phyloP scores from a whole-genome alignment of 768 basidiomycete species.

The Suillus occidentalis region DNA sequence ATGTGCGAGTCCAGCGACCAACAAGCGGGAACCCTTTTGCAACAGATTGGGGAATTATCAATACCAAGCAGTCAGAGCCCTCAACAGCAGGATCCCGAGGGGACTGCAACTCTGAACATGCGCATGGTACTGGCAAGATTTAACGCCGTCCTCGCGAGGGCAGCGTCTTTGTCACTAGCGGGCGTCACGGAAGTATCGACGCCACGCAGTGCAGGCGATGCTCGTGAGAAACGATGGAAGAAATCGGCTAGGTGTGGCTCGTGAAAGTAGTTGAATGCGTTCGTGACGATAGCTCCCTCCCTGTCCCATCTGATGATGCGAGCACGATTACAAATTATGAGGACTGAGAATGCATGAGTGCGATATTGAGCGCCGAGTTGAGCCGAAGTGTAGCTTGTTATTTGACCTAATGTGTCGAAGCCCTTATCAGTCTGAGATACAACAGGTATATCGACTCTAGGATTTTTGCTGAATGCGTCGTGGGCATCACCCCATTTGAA shows the following conservation, averaged over 20 bases:
- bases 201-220: conserved; percentile 16
- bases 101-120: conserved; percentile 3
- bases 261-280: conserved; percentile 22
- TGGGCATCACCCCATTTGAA: conserved; percentile 6
- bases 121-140: neutral
- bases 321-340: conserved; percentile 12
- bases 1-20: neutral
- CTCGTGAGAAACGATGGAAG: conserved; percentile 24
- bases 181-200: conserved; percentile 25
- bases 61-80: neutral
- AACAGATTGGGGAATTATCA: neutral
- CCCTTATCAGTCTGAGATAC: neutral
- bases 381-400: conserved; percentile 18
- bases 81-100: neutral
- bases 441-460: neutral
- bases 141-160: conserved; percentile 6
- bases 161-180: neutral
- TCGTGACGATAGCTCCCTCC: conserved; percentile 14
- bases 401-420: conserved; percentile 18
- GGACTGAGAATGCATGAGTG: conserved; percentile 18
- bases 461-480: conserved; percentile 3
- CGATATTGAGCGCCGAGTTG: conserved; percentile 19
- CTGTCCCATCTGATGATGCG: conserved; percentile 18
- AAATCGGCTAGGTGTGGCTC: conserved; percentile 18
- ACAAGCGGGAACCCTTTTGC: neutral